Percentiles rank a stretch among this genome's conserved stretches.
Evolutionary conservation across 208 protist species (phyloP).

Genomic region (Giardia duodenalis): DNA sequence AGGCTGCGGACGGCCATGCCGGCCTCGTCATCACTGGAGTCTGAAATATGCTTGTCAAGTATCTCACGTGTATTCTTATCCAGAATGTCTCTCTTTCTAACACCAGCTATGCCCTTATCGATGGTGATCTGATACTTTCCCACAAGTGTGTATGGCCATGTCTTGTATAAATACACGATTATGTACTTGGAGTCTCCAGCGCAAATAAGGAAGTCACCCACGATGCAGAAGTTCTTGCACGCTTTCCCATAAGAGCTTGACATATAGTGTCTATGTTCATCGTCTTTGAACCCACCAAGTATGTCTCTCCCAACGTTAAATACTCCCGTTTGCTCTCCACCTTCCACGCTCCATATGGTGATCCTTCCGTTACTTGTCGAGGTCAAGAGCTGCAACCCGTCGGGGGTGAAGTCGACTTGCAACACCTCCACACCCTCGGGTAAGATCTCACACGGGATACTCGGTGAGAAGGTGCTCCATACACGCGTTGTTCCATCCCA

Average conservation of each 20-base stretch:
- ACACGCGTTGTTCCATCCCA: not conserved
- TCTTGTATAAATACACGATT: not conserved
- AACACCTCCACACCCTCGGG: not conserved
- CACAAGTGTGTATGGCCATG: not conserved
- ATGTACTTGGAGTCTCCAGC: not conserved
- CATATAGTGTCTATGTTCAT: not conserved
- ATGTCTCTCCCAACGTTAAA: not conserved
- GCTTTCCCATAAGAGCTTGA: not conserved
- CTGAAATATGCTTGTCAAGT: not conserved
- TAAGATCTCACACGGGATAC: not conserved
- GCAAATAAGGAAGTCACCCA: not conserved
- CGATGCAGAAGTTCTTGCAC: not conserved
- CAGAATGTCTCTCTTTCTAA: not conserved
- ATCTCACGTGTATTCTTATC: not conserved
- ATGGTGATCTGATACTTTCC: not conserved
- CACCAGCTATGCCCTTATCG: not conserved
- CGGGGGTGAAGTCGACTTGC: not conserved
- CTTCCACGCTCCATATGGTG: not conserved
- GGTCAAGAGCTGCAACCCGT: not conserved
- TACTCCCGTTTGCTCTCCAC: not conserved
- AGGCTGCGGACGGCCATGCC: not conserved
- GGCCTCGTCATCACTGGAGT: not conserved
- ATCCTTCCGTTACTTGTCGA: not conserved
- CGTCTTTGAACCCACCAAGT: not conserved
- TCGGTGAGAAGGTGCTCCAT: not conserved